These are phyloP conservation scores for Syzygium aqueum DNA, from an alignment of 345 rosid species.

Conservation along the genomic window DNA sequence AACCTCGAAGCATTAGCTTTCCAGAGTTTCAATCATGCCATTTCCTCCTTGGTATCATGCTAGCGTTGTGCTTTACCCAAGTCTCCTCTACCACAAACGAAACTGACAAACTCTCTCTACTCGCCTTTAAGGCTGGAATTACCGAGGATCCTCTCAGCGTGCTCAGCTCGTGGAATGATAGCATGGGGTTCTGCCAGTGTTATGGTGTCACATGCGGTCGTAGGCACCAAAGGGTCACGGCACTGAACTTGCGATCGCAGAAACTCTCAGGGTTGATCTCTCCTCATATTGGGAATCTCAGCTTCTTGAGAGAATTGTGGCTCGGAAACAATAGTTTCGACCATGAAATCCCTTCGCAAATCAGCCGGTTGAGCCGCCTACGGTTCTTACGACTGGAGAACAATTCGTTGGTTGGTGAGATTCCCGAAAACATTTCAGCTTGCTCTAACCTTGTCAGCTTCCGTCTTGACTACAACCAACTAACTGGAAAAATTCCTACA, in stretches of 20 bases:
- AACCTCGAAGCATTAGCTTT: too few relatives aligned
- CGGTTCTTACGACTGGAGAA: rapidly evolving
- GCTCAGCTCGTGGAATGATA: not conserved
- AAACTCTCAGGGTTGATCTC: not conserved
- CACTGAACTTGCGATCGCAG: not conserved
- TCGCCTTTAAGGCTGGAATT: not conserved
- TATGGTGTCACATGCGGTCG: not conserved
- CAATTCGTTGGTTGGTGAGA: not conserved
- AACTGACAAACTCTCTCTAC: too few relatives aligned
- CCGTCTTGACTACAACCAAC: rapidly evolving
- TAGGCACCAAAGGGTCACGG: not conserved
- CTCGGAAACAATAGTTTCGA: not conserved
- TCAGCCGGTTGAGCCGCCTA: not conserved
- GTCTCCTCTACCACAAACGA: too few relatives aligned
- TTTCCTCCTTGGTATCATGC: too few relatives aligned
- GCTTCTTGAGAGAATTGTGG: not conserved
- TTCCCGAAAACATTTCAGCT: not conserved
- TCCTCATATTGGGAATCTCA: not conserved
- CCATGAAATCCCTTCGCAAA: not conserved
- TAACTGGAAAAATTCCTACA: not conserved
- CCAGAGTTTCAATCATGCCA: too few relatives aligned
- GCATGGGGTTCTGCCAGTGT: not conserved
- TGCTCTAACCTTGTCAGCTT: not conserved
- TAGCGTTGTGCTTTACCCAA: too few relatives aligned
- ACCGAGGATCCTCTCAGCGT: not conserved